Base-by-base conservation (phyloP, 345 rosid species). In the Syzygium aromaticum region DNA sequence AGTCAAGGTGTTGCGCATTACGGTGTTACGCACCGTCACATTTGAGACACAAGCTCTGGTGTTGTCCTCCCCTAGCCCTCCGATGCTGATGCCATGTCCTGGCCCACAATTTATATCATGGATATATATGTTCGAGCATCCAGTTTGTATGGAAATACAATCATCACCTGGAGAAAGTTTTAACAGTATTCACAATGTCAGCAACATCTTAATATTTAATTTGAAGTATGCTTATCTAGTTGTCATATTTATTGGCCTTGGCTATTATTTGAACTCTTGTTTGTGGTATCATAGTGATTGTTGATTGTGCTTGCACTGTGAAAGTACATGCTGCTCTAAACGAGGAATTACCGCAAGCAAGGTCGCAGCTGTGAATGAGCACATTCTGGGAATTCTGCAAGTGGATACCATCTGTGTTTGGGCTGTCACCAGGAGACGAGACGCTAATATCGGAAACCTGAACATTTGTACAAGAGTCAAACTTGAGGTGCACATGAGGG, bases 31-130 rank as follows among this genome's bases (percentile, higher is more conserved):
- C 86, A 97, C 96, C 40, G 94, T 95, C 77, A 96, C 85, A 85
- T 95, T 93, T n/a, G 96, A 96, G 85, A 97, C 98, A 84, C 98
- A 94, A 16, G 98, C 97, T 89, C 93, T 93, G 61, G 90, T 88
- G 86, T 90, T 89, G 64, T 89, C 95, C 85, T 86, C 94, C 89
- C 99, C 98, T 22, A 97, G 92, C 53, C 97, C 89, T 88, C 98
- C 99, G 25, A 97, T 96, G 93, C 98, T 96, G 83, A 97, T 94
- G 53, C 98, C 98, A 86, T 97, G 99, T 84, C 98, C 99, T 86
- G 96, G 97, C 67, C 98, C 99, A 84, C 98, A 96, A 86, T 91
- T 95, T 77, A 96, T 91, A 84, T 94, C 86, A 61, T 94, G 96
- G 84, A 96, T 89, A 88, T 92, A 82, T 77, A 97, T 90, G 85